These are phyloP conservation scores for Fistulifera solaris DNA, from an alignment of 108 stramenopile species.

Conservation along the genomic window DNA sequence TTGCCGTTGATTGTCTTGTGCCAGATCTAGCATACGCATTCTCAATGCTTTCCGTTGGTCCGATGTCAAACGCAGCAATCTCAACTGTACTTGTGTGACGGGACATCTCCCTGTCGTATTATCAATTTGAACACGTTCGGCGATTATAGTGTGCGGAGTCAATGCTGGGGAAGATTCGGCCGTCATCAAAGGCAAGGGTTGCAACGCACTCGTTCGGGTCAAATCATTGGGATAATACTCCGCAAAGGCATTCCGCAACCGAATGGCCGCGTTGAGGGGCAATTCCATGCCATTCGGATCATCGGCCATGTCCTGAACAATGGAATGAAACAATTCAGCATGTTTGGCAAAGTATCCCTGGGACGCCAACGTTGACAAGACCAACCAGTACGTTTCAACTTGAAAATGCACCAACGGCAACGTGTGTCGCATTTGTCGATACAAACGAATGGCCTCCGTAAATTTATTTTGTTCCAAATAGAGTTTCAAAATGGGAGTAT, in stretches of 20 bases:
- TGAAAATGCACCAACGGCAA: constrained; percentile 37
- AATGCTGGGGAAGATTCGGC: too few relatives aligned
- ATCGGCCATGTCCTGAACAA: constrained; percentile 62
- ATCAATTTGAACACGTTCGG: constrained; percentile 48
- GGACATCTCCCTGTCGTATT: constrained; percentile 49
- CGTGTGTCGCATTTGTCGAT: constrained; percentile 45
- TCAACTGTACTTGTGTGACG: constrained; percentile 45
- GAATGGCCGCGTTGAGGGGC: constrained; percentile 54
- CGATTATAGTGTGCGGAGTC: constrained; percentile 18
- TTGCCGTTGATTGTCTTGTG: constrained; percentile 18
- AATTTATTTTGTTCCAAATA: constrained; percentile 55
- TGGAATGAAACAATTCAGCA: constrained; percentile 57
- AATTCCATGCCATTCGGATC: constrained; percentile 52
- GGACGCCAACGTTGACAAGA: constrained; percentile 57
- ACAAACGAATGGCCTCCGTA: constrained; percentile 44
- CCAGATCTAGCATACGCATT: constrained; percentile 32
- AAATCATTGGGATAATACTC: too few relatives aligned
- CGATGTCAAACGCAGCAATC: constrained; percentile 48
- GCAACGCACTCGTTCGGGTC: constrained; percentile 10
- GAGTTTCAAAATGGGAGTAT: constrained; percentile 51
- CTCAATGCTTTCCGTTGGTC: constrained; percentile 50
- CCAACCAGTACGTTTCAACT: constrained; percentile 60
- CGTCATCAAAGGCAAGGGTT: constrained; percentile 20
- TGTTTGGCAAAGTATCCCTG: constrained; percentile 57
- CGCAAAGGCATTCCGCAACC: constrained; percentile 60